Evolutionary conservation across 805 yeast genomes (phyloP).

Genomic region (Alloascoidea africana): DNA sequence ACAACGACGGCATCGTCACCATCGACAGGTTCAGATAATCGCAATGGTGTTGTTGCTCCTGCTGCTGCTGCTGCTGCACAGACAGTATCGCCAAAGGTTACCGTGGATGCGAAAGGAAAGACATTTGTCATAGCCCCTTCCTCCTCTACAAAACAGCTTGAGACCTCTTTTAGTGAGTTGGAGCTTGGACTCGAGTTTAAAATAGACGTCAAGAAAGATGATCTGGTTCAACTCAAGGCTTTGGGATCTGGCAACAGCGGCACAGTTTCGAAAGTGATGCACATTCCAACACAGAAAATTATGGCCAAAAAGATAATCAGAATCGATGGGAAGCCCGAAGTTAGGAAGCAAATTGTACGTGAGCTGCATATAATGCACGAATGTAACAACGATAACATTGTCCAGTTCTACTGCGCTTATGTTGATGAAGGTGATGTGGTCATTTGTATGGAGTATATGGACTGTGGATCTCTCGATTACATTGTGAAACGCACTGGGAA

Average conservation of each 20-base stretch:
- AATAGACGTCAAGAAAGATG: constrained; percentile 40
- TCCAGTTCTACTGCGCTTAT: constrained; percentile 86
- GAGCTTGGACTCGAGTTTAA: constrained; percentile 41
- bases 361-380: constrained; percentile 87
- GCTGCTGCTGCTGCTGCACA: neutral
- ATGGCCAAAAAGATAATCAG: constrained; percentile 88
- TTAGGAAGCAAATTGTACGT: constrained; percentile 71
- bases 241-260: constrained; percentile 95
- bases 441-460: constrained; percentile 92
- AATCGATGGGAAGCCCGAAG: constrained; percentile 65
- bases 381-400: constrained; percentile 66
- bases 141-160: constrained; percentile 16
- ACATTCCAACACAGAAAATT: constrained; percentile 71
- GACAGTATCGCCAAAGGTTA: neutral
- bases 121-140: no score
- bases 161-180: constrained; percentile 19
- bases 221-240: constrained; percentile 57
- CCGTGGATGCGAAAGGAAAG: no score
- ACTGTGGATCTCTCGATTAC: constrained; percentile 84
- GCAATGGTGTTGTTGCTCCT: no score
- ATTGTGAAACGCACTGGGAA: constrained; percentile 48
- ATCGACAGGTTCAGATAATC: no score
- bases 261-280: constrained; percentile 75
- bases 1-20: constrained; percentile 4
- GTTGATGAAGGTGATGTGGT: constrained; percentile 62